Conservation (phyloP, 176 grass and related monocot species). For the Cenchrus fungigraminus region DNA sequence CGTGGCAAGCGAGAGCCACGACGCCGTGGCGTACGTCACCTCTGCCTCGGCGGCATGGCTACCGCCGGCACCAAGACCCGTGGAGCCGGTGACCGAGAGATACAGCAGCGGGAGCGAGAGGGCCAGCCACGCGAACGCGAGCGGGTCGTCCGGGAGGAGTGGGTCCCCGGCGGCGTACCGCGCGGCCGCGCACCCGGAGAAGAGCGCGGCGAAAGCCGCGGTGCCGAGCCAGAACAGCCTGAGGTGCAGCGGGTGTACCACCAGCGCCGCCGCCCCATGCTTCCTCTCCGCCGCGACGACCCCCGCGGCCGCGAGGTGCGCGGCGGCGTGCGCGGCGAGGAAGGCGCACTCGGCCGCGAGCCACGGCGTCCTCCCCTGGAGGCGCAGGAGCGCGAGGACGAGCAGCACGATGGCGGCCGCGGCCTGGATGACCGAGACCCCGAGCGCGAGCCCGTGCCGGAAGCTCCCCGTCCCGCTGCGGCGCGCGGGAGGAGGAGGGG, state of each 20-base stretch:
- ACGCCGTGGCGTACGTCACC: conserved; percentile 54
- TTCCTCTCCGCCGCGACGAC: conserved; percentile 45
- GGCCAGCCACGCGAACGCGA: conserved; percentile 43
- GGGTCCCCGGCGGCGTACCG: conserved; percentile 32
- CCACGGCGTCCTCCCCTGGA: not conserved
- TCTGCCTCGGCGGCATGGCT: not conserved
- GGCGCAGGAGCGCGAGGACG: conserved; percentile 23
- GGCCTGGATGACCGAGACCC: conserved; percentile 29
- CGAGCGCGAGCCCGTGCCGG: conserved; percentile 40
- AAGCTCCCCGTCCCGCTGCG: not conserved
- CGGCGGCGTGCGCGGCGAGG: conserved; percentile 50
- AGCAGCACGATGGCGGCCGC: conserved; percentile 43
- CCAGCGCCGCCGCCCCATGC: not conserved
- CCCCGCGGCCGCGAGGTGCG: conserved; percentile 44
- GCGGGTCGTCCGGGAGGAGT: conserved; percentile 40
- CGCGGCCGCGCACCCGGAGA: conserved; percentile 30
- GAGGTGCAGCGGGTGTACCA: conserved; percentile 40
- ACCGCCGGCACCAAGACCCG: conserved; percentile 1
- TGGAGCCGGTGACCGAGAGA: conserved; percentile 26
- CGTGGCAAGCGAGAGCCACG: conserved; percentile 54
- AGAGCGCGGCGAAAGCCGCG: conserved; percentile 13
- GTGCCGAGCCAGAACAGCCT: conserved; percentile 58
- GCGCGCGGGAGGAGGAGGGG: not conserved
- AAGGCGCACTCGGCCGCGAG: conserved; percentile 41
- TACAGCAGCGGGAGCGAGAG: conserved; percentile 52